Base-by-base conservation (phyloP, 805 yeast genomes). In the Millerozyma miso region DNA sequence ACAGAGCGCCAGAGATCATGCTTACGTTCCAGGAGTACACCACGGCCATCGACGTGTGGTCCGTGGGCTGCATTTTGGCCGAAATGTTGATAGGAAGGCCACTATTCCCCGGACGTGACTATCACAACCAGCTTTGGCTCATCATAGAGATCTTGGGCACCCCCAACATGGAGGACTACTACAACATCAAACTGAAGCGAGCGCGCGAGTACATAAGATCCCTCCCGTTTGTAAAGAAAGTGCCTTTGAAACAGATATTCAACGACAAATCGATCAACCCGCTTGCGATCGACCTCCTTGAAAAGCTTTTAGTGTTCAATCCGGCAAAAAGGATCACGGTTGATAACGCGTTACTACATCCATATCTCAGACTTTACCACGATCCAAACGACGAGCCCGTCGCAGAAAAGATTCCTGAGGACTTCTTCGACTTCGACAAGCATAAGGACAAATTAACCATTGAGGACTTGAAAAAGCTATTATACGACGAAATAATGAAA, bases 1-100 rank as follows among this genome's bases (percentile, higher is more conserved):
- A 91, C 63, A 74, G 98, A 43, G 98, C 98, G 0, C 98, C 98
- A 0, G 98, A 91, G 56, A 89, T 91, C 60, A 91, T 91, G 98
- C 74, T 91, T 39, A 88, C 96, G 12, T 88, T 90, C 55, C 91
- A 89, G 49, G 88, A 85, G 55, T 91, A 91, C 67, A 86, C 97
- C 19, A 86, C 91, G 32, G 97, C 97, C 31, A 91, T 91, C 56
- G 98, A 91, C 64, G 81, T 91, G 26, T 91, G 98, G 98, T 85
- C 95, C 2, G 96, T 89, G 17, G 98, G 98, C 3, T 91, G 98
- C 65, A 91, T 91, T 32, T 69, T 91, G 43, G 97, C 96, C 0
- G 98, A 91, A 60, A 77, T 91, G 79, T 68, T 91, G 18, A 74
- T 83, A 34, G 93, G 96, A 8, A 73, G 82, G 54, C 97, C 98